Percentiles rank a stretch among this genome's conserved stretches.
These are phyloP conservation scores for Eimeria tenella DNA, from an alignment of 169 alveolate genomes.

Conservation along the genomic window DNA sequence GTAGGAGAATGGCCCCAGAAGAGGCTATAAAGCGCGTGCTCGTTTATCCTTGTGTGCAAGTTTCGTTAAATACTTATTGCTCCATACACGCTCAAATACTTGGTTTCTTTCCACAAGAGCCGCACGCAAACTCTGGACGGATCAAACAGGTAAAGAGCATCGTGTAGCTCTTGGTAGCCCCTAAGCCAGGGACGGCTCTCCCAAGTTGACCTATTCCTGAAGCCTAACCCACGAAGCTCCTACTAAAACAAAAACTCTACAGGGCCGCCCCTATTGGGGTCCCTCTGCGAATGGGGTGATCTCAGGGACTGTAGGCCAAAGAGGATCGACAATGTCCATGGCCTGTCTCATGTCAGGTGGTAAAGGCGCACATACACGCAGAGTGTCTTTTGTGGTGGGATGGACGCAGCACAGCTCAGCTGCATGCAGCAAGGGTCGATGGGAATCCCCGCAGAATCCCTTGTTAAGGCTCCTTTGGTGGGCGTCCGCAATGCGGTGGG, in stretches of 20 bases:
- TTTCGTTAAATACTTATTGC: neutral
- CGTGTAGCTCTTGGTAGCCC: neutral
- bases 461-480: neutral
- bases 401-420: slow-evolving; percentile 29
- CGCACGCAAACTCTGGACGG: neutral
- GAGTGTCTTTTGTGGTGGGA: slow-evolving; percentile 21
- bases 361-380: slow-evolving; percentile 46
- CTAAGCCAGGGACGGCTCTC: neutral
- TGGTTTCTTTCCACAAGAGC: neutral
- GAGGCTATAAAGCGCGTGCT: slow-evolving; percentile 12
- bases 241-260: neutral
- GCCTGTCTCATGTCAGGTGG: slow-evolving; percentile 56
- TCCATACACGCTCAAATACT: neutral
- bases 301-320: slow-evolving; percentile 35
- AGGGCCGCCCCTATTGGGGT: neutral
- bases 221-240: neutral
- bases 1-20: slow-evolving; percentile 39
- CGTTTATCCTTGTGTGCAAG: neutral
- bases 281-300: slow-evolving; percentile 21
- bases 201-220: neutral
- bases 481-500: neutral
- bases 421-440: slow-evolving; percentile 66
- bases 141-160: neutral
- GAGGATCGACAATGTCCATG: slow-evolving; percentile 38
- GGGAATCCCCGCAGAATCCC: slow-evolving; percentile 9